phyloP scores from a whole-genome alignment of 176 grass and related monocot genomes.

The sorghum (Sorghum bicolor) region DNA sequence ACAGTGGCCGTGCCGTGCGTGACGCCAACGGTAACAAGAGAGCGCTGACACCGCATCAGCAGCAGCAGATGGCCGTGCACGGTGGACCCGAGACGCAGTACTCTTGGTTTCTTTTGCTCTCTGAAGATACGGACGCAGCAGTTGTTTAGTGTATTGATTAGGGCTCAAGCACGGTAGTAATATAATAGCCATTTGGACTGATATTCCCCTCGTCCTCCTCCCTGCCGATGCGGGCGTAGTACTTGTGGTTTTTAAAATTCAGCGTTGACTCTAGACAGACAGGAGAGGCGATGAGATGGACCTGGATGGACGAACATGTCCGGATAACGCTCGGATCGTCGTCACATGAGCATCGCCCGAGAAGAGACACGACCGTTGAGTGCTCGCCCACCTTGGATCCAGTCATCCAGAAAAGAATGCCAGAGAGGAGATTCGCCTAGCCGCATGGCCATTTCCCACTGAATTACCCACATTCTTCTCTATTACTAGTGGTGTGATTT shows the following conservation, averaged over 20 bases:
- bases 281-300: background rate
- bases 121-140: conserved; percentile 24
- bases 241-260: background rate
- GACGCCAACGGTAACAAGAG: conserved; percentile 27
- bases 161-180: background rate
- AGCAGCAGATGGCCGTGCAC: background rate
- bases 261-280: conserved; percentile 15
- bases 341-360: conserved; percentile 24
- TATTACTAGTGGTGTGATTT: background rate
- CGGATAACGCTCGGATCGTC: conserved; percentile 42
- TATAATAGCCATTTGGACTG: conserved; percentile 28
- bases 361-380: conserved; percentile 25
- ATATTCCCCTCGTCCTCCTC: conserved; percentile 36
- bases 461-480: background rate
- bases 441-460: background rate
- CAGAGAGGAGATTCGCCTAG: background rate
- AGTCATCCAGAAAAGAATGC: background rate
- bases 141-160: conserved; percentile 27
- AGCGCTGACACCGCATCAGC: background rate
- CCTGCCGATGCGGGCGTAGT: background rate
- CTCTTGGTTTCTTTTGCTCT: background rate
- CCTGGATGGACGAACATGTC: conserved; percentile 23
- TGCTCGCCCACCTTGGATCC: conserved; percentile 6
- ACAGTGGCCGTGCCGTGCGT: conserved; percentile 14
- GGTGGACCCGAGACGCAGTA: background rate